Evolutionary conservation across 2,329 filamentous ascomycete genomes (phyloP).

Genomic region (Daldinia sp.): DNA sequence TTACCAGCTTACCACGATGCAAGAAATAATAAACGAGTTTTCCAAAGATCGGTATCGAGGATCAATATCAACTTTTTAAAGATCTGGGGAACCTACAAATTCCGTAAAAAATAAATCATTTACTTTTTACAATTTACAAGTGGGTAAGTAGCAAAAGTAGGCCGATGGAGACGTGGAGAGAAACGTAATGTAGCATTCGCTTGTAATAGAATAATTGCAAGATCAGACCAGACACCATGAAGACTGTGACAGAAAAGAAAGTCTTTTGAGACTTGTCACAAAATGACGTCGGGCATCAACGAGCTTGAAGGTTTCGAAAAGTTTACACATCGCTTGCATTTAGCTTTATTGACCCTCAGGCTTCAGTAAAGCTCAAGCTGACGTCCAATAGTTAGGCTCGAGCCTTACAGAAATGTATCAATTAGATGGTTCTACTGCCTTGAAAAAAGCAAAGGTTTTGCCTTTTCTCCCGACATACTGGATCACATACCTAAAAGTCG

Average conservation of each 20-base stretch:
- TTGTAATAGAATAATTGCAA: constrained; percentile 26
- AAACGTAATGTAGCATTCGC: constrained; percentile 25
- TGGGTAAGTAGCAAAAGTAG: background rate
- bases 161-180: constrained; percentile 3
- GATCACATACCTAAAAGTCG: background rate
- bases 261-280: constrained; percentile 1
- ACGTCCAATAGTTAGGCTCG: background rate
- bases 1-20: background rate
- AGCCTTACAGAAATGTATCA: background rate
- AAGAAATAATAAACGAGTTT: background rate
- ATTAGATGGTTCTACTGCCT: background rate
- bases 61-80: constrained; percentile 1
- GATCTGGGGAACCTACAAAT: background rate
- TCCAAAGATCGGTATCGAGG: background rate
- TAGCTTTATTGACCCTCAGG: background rate
- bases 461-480: background rate
- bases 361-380: background rate
- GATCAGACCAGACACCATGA: background rate
- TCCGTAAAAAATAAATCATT: background rate
- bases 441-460: constrained; percentile 1
- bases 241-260: constrained; percentile 1
- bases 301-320: background rate
- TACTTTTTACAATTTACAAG: background rate
- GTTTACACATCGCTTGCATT: background rate
- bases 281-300: constrained; percentile 1